Evolutionary conservation across 352 stramenopile genomes (phyloP), one percentile per base, ranked within the genome.

Genomic region (Phytophthora parvispora): DNA sequence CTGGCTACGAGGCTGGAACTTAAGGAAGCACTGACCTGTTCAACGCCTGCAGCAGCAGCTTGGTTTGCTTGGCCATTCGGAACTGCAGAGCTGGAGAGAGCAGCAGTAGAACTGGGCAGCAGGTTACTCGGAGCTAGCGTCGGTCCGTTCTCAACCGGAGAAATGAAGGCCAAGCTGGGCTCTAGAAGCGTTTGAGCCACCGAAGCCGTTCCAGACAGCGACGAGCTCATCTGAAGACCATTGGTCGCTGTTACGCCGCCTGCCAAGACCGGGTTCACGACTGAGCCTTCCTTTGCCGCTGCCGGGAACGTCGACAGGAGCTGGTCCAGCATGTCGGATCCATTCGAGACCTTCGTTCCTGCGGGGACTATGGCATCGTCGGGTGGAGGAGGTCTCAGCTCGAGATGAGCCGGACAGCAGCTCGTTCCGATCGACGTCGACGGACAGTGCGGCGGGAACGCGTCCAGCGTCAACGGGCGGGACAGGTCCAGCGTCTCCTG

Each of bases 331-430:
- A 68, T 62, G 32, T 72, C 58, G 5, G 66, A 16, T 27, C 38
- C 71, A 51, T 49, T 69, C 20, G 45, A 13, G 36, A 63, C 43
- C 20, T 64, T 74, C 0, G 45, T 4, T 38, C 25, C 58, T 57
- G 60, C 16, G 22, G 42, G n/a, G 1, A 28, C 36, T 13, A 25
- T 8, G 4, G 38, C 55, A 6, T 52, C 34, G 38, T 77, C 68
- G 42, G 68, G 72, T 9, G 60, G 68, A 45, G 72, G 72, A n/a
- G 72, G 72, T 52, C 72, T 59, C 38, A 80, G 34, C 29, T 77
- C 72, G 16, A 80, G 64, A 50, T 80, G 72, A 1, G 72, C 72
- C 4, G 72, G 72, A 51, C 72, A 80, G 64, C 72, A 80, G 51
- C 72, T 80, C n/a, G 68, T 61, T 32, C 54, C 57, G n/a, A 80